Base-by-base conservation (phyloP, 2,329 filamentous ascomycete species). In the Trichoderma lentiforme region DNA sequence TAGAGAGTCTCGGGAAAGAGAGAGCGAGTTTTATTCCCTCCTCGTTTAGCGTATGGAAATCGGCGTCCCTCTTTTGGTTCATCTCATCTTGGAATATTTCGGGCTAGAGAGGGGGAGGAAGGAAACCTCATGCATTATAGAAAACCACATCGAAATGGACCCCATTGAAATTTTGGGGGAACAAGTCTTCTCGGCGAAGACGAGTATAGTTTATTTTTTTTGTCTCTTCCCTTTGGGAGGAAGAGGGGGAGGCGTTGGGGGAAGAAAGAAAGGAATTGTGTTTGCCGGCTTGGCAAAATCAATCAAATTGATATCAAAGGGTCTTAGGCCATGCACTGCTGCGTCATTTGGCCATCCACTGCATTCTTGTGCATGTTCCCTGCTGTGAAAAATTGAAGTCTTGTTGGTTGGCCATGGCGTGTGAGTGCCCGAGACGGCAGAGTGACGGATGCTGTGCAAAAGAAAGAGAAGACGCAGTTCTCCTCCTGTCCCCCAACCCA, bases 11-110 rank as follows among this genome's bases (percentile, higher is more conserved):
- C 51, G 43, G 43, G 36, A 51, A 43, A 65, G 53, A 65, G 63
- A n/a, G 47, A 28, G 47, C 8, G 39, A 18, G 39, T 47, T 47
- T 18, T 47, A 51, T 51, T 51, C 43, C 43, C 43, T 51, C 43
- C 43, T 51, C 43, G 15, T 66, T 66, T 66, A 66, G 63, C 43
- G 63, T 56, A 36, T 26, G 18, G 63, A 30, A 56, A 68, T 60
- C 34, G 53, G 65, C 53, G 65, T 68, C 65, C 34, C 34, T 68
- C 65, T n/a, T 68, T 68, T 68, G 34, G 47, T 36, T 36, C 12
- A 36, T 30, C 30, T 58, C 30, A 60, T 56, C 2, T 32, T 43
- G 26, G 65, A 68, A 39, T 26, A 21, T 28, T 24, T 68, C 15
- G 47, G 63, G 47, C 12, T 21, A 51, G 21, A 15, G 30, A 30